phyloP scores from a whole-genome alignment of 179 eudicot genomes.

The Spinacia oleracea region DNA sequence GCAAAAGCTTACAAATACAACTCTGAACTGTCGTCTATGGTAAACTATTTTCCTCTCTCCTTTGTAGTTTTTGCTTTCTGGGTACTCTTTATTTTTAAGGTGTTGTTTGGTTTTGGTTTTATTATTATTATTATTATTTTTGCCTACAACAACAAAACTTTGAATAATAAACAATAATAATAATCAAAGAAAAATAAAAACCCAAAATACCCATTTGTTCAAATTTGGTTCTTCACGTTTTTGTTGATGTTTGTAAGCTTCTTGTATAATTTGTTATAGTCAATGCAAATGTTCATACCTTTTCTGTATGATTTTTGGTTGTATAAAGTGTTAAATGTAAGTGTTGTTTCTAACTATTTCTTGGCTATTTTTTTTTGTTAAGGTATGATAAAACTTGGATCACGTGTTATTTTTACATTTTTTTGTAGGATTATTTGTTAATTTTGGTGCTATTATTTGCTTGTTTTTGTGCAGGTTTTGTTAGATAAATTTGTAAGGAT shows the following conservation, averaged over 20 bases:
- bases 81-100: not conserved
- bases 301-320: conserved; percentile 18
- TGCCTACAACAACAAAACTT: conserved; percentile 24
- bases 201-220: conserved; percentile 25
- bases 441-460: conserved; percentile 8
- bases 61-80: not conserved
- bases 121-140: conserved; percentile 17
- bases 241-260: conserved; percentile 22
- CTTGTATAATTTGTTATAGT: conserved; percentile 25
- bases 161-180: not conserved
- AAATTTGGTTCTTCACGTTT: conserved; percentile 34
- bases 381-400: conserved; percentile 26
- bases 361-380: conserved; percentile 12
- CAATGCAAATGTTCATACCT: conserved; percentile 25
- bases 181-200: conserved; percentile 12
- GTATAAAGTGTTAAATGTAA: conserved; percentile 26
- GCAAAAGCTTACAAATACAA: conserved; percentile 12
- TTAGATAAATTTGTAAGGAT: conserved; percentile 18
- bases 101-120: conserved; percentile 11
- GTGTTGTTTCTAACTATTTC: conserved; percentile 21
- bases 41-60: conserved; percentile 1
- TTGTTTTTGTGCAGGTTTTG: conserved; percentile 15
- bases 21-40: conserved; percentile 14
- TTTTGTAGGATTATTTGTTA: conserved; percentile 15
- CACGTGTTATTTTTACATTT: conserved; percentile 36